Evolutionary conservation across 164 flowering plant genomes (phyloP), one percentile per base, ranked within the genome.

Genomic region (Cinnamomum chago): DNA sequence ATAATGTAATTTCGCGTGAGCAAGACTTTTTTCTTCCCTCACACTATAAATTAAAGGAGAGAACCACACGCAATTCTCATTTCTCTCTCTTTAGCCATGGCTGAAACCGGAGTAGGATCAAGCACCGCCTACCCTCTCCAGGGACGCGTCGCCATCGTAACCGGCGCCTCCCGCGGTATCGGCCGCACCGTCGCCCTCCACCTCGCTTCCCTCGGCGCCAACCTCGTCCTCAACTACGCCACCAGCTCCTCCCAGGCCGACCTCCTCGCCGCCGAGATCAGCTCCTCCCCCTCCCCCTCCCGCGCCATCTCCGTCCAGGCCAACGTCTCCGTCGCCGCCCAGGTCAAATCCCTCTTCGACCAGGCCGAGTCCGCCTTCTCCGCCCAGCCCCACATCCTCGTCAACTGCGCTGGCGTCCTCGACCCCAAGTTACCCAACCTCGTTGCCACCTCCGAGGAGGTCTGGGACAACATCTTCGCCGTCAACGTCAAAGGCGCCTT

Each of bases 141-240:
- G 52, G 87, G 77, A 65, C 78, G 91, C 10, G 87, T 86, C 0
- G 88, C 87, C 3, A 85, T 88, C 40, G 86, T 88, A 55, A 88
- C 91, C 47, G 91, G 91, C n/a, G 83, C 82, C 2, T 83, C 91
- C 3, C 82, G 91, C 2, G 91, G 91, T 0, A 88, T 88, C 15
- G 91, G 91, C 55, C 67, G 79, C 3, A 87, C 77, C 58, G 77
- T 86, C 50, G 82, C 88, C 47, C 72, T 76, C 65, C 88, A 88
- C 72, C 78, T 88, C 14, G 81, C 84, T 28, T 77, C 84, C 70
- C 87, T 88, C 72, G 91, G 89, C 40, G 88, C 91, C 12, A 81
- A 77, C 35, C 30, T 88, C 33, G 82, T 84, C 69, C 68, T 88
- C 82, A 85, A 80, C 77, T 86, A 85, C 82, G 40, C 80, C 30